Evolutionary conservation across 345 rosid genomes (phyloP).

Genomic region (Pistacia integerrima): DNA sequence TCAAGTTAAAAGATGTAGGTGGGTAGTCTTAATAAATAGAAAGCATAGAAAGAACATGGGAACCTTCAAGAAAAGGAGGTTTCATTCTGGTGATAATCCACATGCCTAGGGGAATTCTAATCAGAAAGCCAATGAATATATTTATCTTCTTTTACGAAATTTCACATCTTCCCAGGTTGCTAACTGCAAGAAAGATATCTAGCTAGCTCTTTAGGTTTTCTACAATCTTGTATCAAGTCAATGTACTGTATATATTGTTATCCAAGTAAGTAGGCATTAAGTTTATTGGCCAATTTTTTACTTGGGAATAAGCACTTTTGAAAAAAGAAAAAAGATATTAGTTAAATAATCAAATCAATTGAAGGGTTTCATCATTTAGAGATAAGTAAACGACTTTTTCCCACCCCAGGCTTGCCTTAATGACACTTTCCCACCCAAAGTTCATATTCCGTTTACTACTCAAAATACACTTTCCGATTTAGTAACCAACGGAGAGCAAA

Average conservation of each 20-base stretch:
- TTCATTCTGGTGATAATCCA: neutral
- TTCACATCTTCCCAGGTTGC: constrained; percentile 7
- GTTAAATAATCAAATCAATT: neutral
- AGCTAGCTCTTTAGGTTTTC: neutral
- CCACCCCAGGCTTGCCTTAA: no score
- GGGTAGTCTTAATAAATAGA: neutral
- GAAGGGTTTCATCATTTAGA: no score
- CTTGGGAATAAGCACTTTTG: neutral
- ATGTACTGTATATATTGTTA: no score
- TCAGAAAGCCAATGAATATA: neutral
- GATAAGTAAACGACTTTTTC: no score
- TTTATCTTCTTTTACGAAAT: neutral
- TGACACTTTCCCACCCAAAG: no score
- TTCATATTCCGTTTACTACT: no score
- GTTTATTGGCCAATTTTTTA: no score
- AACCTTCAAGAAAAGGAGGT: constrained; percentile 13
- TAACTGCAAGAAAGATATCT: neutral
- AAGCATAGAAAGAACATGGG: neutral
- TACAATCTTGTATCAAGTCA: neutral
- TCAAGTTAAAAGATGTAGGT: constrained; percentile 9
- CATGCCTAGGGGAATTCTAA: neutral
- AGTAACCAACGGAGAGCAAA: no score
- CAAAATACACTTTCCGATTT: no score
- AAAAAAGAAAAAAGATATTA: no score
- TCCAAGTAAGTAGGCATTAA: no score